A percentile compares a stretch with the other conserved stretches of the same genome.
phyloP scores from a whole-genome alignment of 1,284 basidiomycete species.

The Meira miltonrushii region DNA sequence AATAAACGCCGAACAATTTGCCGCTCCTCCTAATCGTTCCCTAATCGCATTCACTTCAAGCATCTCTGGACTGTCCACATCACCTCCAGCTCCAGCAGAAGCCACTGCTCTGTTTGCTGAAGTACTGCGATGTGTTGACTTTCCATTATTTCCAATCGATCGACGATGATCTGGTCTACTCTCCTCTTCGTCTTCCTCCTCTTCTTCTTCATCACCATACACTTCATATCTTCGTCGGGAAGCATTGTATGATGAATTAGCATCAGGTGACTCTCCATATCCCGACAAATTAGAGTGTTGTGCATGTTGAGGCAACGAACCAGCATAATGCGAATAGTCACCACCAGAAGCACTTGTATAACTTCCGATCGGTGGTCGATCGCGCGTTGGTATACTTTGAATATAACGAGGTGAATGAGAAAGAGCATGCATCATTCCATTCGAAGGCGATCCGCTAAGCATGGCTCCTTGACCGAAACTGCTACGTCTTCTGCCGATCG shows the following conservation, averaged over 20 bases:
- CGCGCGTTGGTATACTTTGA: neutral
- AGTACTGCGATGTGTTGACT: neutral
- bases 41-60: slow-evolving; percentile 48
- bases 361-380: neutral
- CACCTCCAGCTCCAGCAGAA: slow-evolving; percentile 6
- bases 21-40: slow-evolving; percentile 47
- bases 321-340: neutral
- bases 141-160: neutral
- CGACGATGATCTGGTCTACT: neutral
- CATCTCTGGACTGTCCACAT: slow-evolving; percentile 24
- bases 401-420: slow-evolving; percentile 9
- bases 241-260: neutral
- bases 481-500: slow-evolving; percentile 21
- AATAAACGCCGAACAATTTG: slow-evolving; percentile 52
- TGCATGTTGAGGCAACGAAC: neutral
- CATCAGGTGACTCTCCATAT: slow-evolving; percentile 1
- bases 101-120: neutral
- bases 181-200: slow-evolving; percentile 11
- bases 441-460: neutral
- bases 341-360: neutral
- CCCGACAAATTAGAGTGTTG: neutral
- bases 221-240: slow-evolving; percentile 6
- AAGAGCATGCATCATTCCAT: neutral
- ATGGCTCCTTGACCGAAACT: slow-evolving; percentile 16
- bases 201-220: slow-evolving; percentile 14